Evolutionary conservation across 1,284 basidiomycete species (phyloP), one percentile per base, ranked within the genome.

Genomic region (Cerrena zonata): DNA sequence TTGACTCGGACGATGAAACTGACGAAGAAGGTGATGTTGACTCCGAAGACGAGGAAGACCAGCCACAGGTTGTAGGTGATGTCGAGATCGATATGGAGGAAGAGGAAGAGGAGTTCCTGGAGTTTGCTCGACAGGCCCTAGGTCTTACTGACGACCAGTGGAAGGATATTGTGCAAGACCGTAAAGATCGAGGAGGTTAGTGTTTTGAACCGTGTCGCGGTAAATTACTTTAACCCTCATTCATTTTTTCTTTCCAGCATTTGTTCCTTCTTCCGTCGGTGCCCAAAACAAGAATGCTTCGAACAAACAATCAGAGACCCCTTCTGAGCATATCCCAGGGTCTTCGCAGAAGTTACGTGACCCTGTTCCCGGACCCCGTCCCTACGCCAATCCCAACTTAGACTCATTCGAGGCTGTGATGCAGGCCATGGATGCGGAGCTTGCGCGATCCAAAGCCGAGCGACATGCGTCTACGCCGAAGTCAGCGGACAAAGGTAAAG

Each of bases 331-430:
- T 15, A 3, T 26, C 10, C 12, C 11, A 5, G 26, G 3, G n/a
- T 26, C 44, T 10, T 15, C 22, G 21, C 19, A 18, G 40, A 26
- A 47, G 49, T 30, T 45, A 38, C 55, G 53, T 21, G 26, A 50
- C 39, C 56, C 68, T 13, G 56, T 52, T 19, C 60, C 70, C 27
- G 71, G 66, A 1, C 66, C 70, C 23, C 68, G 67, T 30, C 70
- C 72, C 5, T 72, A 72, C 22, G 34, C 36, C 5, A 81, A 92
- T 62, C 77, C 81, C 3, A 80, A 84, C 46, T 74, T 97, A n/a
- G 79, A 93, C 64, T 91, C 90, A 0, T 97, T 97, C 58, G 94
- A 98, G 61, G 80, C 86, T 5, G 88, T 97, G 37, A 97, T 97
- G 94, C 79, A 83, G 61, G 91, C 91, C 1, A 91, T 97, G 87